Evolutionary conservation across 495 filamentous ascomycete species (phyloP), one percentile per base, ranked within the genome.

Genomic region (Ascobolus immersus): DNA sequence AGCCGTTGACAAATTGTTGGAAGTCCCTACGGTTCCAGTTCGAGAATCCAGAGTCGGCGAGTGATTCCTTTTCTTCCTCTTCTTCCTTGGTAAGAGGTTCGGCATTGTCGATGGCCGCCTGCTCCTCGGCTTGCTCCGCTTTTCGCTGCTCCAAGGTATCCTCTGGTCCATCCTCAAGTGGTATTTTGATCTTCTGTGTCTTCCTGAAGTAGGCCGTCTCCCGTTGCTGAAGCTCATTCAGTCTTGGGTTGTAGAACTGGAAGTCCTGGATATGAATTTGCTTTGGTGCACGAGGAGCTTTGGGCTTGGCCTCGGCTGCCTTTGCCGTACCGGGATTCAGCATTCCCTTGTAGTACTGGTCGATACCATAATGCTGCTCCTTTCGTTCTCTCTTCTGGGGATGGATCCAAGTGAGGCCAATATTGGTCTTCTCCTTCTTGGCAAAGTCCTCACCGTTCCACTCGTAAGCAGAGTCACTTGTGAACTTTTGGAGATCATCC

Each of bases 391-490:
- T 82, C 60, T 94, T 99, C 13, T 86, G 71, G 2, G 89, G 89
- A 46, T 99, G 92, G 58, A 99, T 99, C 89, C 89, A 99, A 48
- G 61, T 89, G 20, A 91, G 64, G 23, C 80, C 80, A 39, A 99
- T 77, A 27, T 91, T 84, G 47, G 92, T 93, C 58, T 90, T 91
- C 34, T 71, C 67, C 28, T 65, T 60, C n/a, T 60, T 64, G 5
- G 79, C 77, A 44, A 94, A 99, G 44, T 81, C 77, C 50, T 93
- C 71, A 18, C 89, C 89, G 41, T 99, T 94, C 89, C 89, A 99
- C 48, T 94, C 84, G 39, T 99, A 99, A 0, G 82, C 75, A 27
- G 78, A 90, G 43, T 99, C 89, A 0, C 81, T 90, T 3, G 73
- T 82, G 55, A 99, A 94, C 50, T 93, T 99, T 45, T 94, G 89